phyloP scores from a whole-genome alignment of 1,284 basidiomycete species.

The Heterobasidion irregulare region DNA sequence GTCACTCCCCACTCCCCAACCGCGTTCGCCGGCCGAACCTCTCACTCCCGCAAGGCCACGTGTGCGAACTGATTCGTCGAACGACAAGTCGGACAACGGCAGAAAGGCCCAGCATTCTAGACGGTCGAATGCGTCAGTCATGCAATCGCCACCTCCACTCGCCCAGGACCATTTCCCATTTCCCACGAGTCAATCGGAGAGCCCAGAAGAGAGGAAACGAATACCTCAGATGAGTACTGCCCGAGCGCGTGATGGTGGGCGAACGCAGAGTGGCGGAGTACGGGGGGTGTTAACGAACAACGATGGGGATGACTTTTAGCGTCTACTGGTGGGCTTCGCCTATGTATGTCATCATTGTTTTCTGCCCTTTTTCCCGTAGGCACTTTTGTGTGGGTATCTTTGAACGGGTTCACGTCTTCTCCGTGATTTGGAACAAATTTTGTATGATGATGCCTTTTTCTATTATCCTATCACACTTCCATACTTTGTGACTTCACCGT shows the following conservation, averaged over 20 bases:
- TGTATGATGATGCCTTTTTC: neutral
- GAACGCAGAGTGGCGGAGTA: constrained; percentile 76
- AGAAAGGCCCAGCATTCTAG: constrained; percentile 18
- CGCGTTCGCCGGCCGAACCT: constrained; percentile 16
- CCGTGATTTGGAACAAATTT: neutral
- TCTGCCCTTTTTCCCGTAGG: neutral
- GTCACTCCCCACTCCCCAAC: constrained; percentile 24
- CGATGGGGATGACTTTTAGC: neutral
- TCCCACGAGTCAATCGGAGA: constrained; percentile 39
- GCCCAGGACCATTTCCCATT: constrained; percentile 46
- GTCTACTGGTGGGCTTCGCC: too few species aligned
- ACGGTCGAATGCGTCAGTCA: constrained; percentile 15
- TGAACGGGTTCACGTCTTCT: too few species aligned
- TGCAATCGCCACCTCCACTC: constrained; percentile 10
- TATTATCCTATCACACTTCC: neutral
- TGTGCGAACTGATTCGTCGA: neutral
- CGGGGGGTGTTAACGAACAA: constrained; percentile 41
- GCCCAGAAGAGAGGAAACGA: constrained; percentile 24
- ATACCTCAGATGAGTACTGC: constrained; percentile 52
- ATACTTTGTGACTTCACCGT: neutral
- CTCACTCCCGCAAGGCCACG: constrained; percentile 8
- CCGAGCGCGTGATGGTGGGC: constrained; percentile 65
- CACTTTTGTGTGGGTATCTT: neutral
- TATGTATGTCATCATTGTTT: neutral
- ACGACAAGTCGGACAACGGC: constrained; percentile 6